Base-by-base conservation (phyloP, 805 yeast species). In the Wickerhamomyces xylosicus region DNA sequence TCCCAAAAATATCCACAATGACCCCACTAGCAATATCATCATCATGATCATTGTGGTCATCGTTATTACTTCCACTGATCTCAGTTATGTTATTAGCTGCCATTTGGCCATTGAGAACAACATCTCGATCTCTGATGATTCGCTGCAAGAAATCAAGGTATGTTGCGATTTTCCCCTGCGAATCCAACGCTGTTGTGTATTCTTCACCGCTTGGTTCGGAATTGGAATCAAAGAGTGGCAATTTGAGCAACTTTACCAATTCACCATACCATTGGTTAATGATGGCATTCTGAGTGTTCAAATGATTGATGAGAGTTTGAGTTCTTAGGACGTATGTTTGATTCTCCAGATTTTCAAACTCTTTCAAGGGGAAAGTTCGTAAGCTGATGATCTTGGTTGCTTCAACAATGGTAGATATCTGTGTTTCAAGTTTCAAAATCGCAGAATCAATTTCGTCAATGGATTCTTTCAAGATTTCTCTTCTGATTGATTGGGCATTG, bases 171-270 rank as follows among this genome's bases (percentile, higher is more conserved):
- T 71, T 67, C 41, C 82, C 94, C 56, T 90, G 97, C 35, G 73
- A 79, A 33, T 75, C 74, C 36, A 90, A 63, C 0, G 95, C 78
- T 4, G 70, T 71, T 11, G 74, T 78, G 57, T 89, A 92, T 50
- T 87, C 97, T 37, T 76, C 82, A 13, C 50, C 55, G 37, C 42
- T 44, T n/a, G 56, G 51, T 32, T 64, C 67, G 1, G 59, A 57
- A 8, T 60, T 62, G n/a, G 59, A 48, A 37, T 76, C 79, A 31
- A 74, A 59, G 6, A 83, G 63, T 0, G 76, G 76, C n/a, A 62
- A 63, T 28, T 62, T 52, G 36, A 84, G 58, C 13, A 75, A 54
- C 2, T 46, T 47, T 4, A 59, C 49, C 38, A 80, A 54, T 14
- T 67, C 62, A 0, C 51, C 50, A 41, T 75, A 53, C 79, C 83